Percentiles rank a stretch among this genome's conserved stretches.
Conservation (phyloP, 371 early-diverging fungal genomes). For the Batkoa obscura region DNA sequence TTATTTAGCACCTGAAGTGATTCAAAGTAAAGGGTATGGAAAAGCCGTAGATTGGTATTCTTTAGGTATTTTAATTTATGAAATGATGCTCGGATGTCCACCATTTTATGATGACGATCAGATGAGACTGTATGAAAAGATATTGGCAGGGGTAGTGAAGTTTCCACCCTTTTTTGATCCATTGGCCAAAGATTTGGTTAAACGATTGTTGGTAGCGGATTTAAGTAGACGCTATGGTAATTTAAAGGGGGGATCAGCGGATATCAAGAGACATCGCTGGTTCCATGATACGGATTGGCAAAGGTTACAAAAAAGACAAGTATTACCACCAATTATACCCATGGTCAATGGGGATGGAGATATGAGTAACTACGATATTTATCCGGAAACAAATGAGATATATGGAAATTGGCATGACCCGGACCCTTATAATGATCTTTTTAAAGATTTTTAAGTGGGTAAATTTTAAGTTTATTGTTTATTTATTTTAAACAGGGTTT, state of each 20-base stretch:
- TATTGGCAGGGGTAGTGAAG: conserved; percentile 28
- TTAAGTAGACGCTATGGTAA: conserved; percentile 23
- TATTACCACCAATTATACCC: conserved; percentile 83
- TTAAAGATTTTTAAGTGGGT: conserved; percentile 4
- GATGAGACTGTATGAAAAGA: conserved; percentile 84
- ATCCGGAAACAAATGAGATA: conserved; percentile 62
- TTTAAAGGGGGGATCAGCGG: conserved; percentile 66
- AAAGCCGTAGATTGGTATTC: conserved; percentile 95
- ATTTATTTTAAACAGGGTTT: too few species aligned
- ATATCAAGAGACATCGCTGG: conserved; percentile 90
- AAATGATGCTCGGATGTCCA: conserved; percentile 83
- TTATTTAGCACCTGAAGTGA: conserved; percentile 96
- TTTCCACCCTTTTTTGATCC: conserved; percentile 51
- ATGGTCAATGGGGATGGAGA: conserved; percentile 71
- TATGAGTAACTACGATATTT: conserved; percentile 85
- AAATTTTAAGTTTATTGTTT: not conserved
- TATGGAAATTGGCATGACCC: conserved; percentile 22
- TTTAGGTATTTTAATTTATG: conserved; percentile 87
- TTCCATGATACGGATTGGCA: conserved; percentile 36
- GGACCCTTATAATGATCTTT: conserved; percentile 4
- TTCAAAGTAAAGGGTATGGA: conserved; percentile 87
- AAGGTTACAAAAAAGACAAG: conserved; percentile 42
- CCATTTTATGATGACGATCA: conserved; percentile 96
- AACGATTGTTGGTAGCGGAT: conserved; percentile 69
- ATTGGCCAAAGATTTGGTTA: conserved; percentile 72